A percentile compares a stretch with the other conserved stretches of the same genome.
Conservation (phyloP, 2,329 filamentous ascomycete genomes). For the Plectosphaerella plurivora region DNA sequence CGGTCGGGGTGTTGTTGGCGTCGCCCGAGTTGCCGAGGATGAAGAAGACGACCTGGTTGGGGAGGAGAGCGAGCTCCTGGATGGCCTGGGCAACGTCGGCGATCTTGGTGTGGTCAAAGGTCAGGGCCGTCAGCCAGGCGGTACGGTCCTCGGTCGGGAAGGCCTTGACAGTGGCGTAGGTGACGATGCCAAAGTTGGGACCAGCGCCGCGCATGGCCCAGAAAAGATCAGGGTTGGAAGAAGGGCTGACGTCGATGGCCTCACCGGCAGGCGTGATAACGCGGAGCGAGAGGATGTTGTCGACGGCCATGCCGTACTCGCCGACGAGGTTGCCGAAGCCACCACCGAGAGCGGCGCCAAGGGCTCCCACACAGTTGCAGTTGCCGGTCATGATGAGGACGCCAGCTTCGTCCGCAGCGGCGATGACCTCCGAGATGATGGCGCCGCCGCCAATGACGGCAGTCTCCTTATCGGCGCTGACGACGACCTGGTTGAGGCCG, state of each 20-base stretch:
- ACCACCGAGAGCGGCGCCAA: constrained; percentile 14
- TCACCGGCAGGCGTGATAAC: constrained; percentile 20
- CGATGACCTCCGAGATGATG: constrained; percentile 6
- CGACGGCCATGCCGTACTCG: constrained; percentile 17
- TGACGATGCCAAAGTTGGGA: constrained; percentile 45
- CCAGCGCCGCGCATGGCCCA: constrained; percentile 47
- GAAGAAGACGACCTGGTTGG: constrained; percentile 28
- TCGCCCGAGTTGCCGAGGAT: constrained; percentile 19
- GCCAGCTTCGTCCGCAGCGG: constrained; percentile 3
- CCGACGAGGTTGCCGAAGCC: constrained; percentile 12
- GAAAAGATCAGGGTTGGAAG: constrained; percentile 32
- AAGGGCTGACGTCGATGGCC: constrained; percentile 15
- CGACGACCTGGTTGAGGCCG: constrained; percentile 13
- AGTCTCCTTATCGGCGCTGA: constrained; percentile 10
- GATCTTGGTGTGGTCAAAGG: constrained; percentile 19
- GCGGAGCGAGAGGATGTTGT: constrained; percentile 25
- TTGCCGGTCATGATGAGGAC: constrained; percentile 14
- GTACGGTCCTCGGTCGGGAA: constrained; percentile 22
- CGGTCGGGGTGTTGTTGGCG: constrained; percentile 13
- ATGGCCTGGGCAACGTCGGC: constrained; percentile 27
- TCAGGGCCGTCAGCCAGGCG: constrained; percentile 18
- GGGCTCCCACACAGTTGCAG: constrained; percentile 20
- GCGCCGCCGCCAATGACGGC: constrained; percentile 13
- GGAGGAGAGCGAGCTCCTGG: constrained; percentile 26
- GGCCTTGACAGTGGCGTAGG: constrained; percentile 38